Percentiles rank a stretch among this genome's conserved stretches.
These are phyloP conservation scores for Hortiboletus flavorubellus DNA, from an alignment of 768 basidiomycete genomes.

Conservation along the genomic window DNA sequence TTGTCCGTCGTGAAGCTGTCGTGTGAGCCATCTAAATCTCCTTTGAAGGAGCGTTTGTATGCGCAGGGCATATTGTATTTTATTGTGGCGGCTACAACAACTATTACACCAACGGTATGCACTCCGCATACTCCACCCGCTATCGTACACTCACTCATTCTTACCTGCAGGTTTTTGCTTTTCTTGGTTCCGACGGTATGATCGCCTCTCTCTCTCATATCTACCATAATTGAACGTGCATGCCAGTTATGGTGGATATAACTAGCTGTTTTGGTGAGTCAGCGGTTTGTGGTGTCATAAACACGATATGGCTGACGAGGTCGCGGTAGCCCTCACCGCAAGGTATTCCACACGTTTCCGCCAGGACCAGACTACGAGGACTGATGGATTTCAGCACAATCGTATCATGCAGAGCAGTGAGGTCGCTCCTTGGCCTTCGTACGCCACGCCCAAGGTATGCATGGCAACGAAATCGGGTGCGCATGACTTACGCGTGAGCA, in stretches of 20 bases:
- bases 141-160: not conserved
- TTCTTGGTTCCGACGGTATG: slow-evolving; percentile 5
- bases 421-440: slow-evolving; percentile 9
- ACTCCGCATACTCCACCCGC: not conserved
- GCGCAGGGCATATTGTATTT: slow-evolving; percentile 20
- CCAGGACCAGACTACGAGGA: not conserved
- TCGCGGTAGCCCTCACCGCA: slow-evolving; percentile 2
- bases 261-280: slow-evolving; percentile 3
- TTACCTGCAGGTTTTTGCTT: slow-evolving; percentile 8
- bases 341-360: slow-evolving; percentile 1
- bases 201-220: not conserved
- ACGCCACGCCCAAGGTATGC: not conserved
- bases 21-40: slow-evolving; percentile 7
- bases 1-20: slow-evolving; percentile 16
- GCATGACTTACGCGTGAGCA: not conserved
- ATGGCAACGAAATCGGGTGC: not conserved
- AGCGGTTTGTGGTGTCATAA: not conserved
- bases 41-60: slow-evolving; percentile 10
- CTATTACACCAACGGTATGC: slow-evolving; percentile 9
- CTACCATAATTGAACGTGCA: not conserved
- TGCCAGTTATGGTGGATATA: slow-evolving; percentile 3
- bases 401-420: slow-evolving; percentile 14
- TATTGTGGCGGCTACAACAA: slow-evolving; percentile 6
- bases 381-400: slow-evolving; percentile 10
- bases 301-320: not conserved